Conservation (phyloP, 805 yeast genomes). For the Cyberlindnera japonica region DNA sequence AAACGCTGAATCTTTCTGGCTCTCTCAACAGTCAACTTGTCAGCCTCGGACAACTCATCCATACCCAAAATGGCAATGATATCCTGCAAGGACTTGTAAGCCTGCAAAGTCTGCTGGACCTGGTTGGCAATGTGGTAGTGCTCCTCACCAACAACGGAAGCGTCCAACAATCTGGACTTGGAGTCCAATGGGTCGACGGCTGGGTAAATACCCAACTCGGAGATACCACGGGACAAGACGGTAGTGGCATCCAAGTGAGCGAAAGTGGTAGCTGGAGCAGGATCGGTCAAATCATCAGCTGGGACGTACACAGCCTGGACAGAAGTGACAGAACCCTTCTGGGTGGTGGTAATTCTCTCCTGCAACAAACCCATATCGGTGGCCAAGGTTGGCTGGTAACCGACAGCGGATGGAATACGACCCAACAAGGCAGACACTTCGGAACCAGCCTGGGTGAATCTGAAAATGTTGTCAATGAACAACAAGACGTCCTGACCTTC, state of each 20-base stretch:
- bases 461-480: conserved; percentile 99
- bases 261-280: conserved; percentile 99
- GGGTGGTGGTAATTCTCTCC: conserved; percentile 99
- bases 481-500: conserved; percentile 99
- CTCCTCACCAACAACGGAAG: conserved; percentile 96
- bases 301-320: conserved; percentile 99
- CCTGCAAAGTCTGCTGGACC: conserved; percentile 98
- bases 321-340: conserved; percentile 99
- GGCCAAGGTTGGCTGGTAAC: conserved; percentile 99
- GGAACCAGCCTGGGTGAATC: conserved; percentile 99
- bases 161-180: conserved; percentile 97
- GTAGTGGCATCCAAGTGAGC: conserved; percentile 99
- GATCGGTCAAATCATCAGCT: conserved; percentile 99
- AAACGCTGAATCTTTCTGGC: conserved; percentile 99
- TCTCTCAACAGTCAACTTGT: conserved; percentile 99
- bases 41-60: conserved; percentile 99
- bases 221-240: conserved; percentile 98
- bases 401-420: conserved; percentile 99
- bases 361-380: conserved; percentile 99
- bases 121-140: conserved; percentile 93
- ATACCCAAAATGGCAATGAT: conserved; percentile 99
- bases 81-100: conserved; percentile 99
- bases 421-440: conserved; percentile 99
- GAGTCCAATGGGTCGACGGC: conserved; percentile 99
- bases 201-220: conserved; percentile 99